Evolutionary conservation across 2,329 filamentous ascomycete genomes (phyloP), one percentile per base, ranked within the genome.

Genomic region (Ophiocordyceps camponoti-rufipedis): DNA sequence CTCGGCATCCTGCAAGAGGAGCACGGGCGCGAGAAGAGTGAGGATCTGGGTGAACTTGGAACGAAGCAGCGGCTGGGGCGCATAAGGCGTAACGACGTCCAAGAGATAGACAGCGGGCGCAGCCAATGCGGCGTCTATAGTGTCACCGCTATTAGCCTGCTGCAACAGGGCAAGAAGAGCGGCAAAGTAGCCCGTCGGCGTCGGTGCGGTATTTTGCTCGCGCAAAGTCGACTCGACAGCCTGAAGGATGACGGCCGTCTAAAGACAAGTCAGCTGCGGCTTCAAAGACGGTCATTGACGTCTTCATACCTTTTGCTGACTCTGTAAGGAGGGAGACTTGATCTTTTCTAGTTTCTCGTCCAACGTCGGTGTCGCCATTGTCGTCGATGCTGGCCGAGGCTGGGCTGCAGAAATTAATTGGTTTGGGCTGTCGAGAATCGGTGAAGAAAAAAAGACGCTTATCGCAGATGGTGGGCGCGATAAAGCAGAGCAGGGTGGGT

Each of bases 311-410:
- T 88, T 86, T 63, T 94, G 80, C 67, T 95, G 88, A 62, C 85
- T 94, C 65, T 96, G 85, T 57, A 95, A 78, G 65, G 94, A 94
- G 47, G 91, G 91, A 60, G 85, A 91, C 66, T 91, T 85, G 64
- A 96, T 95, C 75, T 93, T 95, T 69, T 89, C 85, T 62, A 98
- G 78, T 71, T 87, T 93, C 71, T 94, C 89, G 62, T 83, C 79
- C 58, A 96, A 58, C 52, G 70, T 67, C 55, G 66, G 58, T 52
- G 66, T 65, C 55, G 66, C 63, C 71, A 74, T 75, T 44, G 60
- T 52, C 55, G 54, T 53, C 49, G 51, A 9, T 18, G 35, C 7
- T 9, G 14, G 33, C 9, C 52, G 50, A 56, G 51, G 55, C 55
- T 53, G 28, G 19, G 13, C 6, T 42, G 16, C 10, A 7, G 8